These are phyloP conservation scores for Claviceps maximensis DNA, from an alignment of 2,329 filamentous ascomycete species.

Conservation along the genomic window DNA sequence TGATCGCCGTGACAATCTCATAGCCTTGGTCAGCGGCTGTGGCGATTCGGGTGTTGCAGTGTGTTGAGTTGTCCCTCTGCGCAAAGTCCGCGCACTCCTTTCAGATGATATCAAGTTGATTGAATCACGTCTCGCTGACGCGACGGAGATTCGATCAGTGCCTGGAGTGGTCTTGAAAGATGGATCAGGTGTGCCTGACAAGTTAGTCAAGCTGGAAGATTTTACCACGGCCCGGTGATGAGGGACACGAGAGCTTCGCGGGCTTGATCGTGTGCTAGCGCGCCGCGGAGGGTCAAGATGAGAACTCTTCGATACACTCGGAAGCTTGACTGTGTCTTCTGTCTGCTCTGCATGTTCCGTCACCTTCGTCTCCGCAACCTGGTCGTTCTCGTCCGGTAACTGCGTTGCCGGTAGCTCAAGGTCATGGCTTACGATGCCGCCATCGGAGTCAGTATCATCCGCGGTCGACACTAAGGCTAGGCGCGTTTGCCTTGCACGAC, in stretches of 20 bases:
- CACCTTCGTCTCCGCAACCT: neutral
- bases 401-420: neutral
- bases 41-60: conserved; percentile 16
- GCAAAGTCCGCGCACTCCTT: conserved; percentile 9
- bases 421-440: neutral
- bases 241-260: conserved; percentile 8
- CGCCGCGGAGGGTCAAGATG: neutral
- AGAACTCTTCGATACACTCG: neutral
- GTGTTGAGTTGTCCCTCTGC: conserved; percentile 7
- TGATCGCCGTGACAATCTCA: conserved; percentile 12
- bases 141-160: conserved; percentile 18
- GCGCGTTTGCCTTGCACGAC: neutral
- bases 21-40: conserved; percentile 11
- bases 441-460: neutral
- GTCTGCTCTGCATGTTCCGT: no score
- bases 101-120: conserved; percentile 14
- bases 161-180: conserved; percentile 24
- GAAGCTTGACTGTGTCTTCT: neutral
- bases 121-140: conserved; percentile 11
- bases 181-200: conserved; percentile 25
- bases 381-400: neutral
- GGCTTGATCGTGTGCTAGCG: conserved; percentile 6
- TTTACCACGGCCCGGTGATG: conserved; percentile 9
- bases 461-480: conserved; percentile 3
- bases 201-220: conserved; percentile 26